Conservation (phyloP, 345 rosid genomes). For the Rhodamnia rubescens region DNA sequence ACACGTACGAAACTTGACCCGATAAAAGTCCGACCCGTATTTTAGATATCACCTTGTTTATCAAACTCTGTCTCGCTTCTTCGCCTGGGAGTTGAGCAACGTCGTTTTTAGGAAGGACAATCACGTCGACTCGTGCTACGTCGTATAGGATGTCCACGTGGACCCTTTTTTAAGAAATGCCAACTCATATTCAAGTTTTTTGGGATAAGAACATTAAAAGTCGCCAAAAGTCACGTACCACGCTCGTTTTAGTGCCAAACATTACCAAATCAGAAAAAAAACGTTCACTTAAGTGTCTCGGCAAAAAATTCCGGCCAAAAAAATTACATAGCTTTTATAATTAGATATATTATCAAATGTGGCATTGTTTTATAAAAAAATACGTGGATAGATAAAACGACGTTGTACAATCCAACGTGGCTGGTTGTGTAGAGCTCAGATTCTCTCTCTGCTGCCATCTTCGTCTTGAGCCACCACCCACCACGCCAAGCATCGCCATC, state of each 20-base stretch:
- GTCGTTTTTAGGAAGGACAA: neutral
- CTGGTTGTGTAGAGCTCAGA: neutral
- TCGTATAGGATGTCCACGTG: neutral
- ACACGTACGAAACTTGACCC: neutral
- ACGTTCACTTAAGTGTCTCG: too few species aligned
- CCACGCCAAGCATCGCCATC: neutral
- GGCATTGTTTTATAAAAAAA: neutral
- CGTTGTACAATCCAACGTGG: neutral
- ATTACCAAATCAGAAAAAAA: neutral
- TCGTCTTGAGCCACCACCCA: neutral
- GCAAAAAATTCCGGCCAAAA: too few species aligned
- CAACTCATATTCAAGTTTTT: neutral
- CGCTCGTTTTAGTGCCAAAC: neutral
- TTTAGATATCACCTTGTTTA: neutral
- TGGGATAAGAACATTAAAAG: neutral
- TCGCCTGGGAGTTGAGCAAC: neutral
- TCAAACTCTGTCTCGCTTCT: neutral
- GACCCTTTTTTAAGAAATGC: neutral
- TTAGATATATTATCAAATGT: too few species aligned
- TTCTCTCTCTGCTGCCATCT: neutral
- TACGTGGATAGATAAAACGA: neutral
- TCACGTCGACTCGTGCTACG: neutral
- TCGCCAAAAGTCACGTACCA: rapidly evolving
- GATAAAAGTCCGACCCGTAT: neutral
- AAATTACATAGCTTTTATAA: too few species aligned